Conservation (phyloP, 116 monocot genomes). For the Cymodocea nodosa region DNA sequence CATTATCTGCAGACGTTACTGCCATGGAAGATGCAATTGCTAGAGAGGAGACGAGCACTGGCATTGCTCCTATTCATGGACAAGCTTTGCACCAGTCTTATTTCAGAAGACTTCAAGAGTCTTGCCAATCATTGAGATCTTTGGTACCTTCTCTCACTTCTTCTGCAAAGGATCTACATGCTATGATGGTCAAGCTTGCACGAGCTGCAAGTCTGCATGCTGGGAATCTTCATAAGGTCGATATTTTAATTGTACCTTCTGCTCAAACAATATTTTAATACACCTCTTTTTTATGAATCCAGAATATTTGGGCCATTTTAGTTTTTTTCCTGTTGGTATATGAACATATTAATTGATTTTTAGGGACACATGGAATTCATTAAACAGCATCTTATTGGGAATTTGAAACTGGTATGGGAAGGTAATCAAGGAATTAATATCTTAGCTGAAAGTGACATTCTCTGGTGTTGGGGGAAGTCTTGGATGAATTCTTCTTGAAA, state of each 20-base stretch:
- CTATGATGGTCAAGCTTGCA: conserved; percentile 71
- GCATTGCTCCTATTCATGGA: conserved; percentile 48
- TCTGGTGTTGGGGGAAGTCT: too few relatives aligned
- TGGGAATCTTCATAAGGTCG: conserved; percentile 87
- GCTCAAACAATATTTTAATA: neutral
- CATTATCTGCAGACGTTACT: conserved; percentile 49
- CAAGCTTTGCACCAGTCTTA: conserved; percentile 75
- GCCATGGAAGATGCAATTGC: conserved; percentile 36
- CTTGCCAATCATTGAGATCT: conserved; percentile 42
- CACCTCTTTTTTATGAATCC: too few relatives aligned
- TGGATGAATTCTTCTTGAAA: too few relatives aligned
- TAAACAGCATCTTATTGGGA: too few relatives aligned
- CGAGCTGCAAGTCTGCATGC: conserved; percentile 68
- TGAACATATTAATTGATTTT: too few relatives aligned
- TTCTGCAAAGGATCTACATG: conserved; percentile 47
- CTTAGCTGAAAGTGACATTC: too few relatives aligned
- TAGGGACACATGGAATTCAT: too few relatives aligned
- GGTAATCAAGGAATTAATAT: too few relatives aligned
- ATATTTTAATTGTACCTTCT: conserved; percentile 5
- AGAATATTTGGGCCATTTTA: too few relatives aligned
- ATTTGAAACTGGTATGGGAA: too few relatives aligned
- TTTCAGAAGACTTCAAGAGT: conserved; percentile 44
- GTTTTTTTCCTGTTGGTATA: too few relatives aligned
- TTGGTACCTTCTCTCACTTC: conserved; percentile 49
- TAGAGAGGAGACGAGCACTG: conserved; percentile 31